These are phyloP conservation scores for Ensete ventricosum DNA, from an alignment of 176 grass and related monocot species.

Conservation along the genomic window DNA sequence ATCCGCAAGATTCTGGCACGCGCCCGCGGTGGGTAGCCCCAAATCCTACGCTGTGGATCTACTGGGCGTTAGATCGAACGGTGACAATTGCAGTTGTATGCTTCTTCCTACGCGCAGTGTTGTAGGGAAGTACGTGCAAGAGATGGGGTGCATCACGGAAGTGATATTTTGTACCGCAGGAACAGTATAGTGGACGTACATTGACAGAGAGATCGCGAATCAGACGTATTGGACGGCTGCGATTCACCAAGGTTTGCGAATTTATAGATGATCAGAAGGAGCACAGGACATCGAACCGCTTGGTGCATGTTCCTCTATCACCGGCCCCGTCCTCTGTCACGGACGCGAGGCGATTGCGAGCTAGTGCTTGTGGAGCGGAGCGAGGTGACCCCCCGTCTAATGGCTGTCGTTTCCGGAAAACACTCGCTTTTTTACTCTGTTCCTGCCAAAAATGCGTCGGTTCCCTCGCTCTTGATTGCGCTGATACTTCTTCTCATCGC, in stretches of 20 bases:
- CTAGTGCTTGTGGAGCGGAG: not conserved
- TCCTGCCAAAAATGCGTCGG: not conserved
- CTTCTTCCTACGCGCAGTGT: not conserved
- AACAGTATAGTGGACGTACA: not conserved
- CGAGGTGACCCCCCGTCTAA: not conserved
- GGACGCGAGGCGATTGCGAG: not conserved
- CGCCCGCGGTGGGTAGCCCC: not conserved
- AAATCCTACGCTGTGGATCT: not conserved
- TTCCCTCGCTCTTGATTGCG: constrained; percentile 22
- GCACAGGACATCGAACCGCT: not conserved
- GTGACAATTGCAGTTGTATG: not conserved
- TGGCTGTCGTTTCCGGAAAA: constrained; percentile 20
- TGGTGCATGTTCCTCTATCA: not conserved
- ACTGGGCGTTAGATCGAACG: not conserved
- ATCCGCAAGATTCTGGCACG: not conserved
- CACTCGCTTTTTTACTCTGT: constrained; percentile 16
- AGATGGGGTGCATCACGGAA: not conserved
- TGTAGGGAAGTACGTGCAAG: not conserved
- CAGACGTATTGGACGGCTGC: too few relatives aligned
- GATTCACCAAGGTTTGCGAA: not conserved
- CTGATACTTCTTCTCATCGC: constrained; percentile 1
- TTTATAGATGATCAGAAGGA: not conserved
- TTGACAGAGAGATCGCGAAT: too few relatives aligned
- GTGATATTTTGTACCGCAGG: not conserved
- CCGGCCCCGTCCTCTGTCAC: too few relatives aligned